Conservation (phyloP, 257 asterid species). For the Misopates orontium region DNA sequence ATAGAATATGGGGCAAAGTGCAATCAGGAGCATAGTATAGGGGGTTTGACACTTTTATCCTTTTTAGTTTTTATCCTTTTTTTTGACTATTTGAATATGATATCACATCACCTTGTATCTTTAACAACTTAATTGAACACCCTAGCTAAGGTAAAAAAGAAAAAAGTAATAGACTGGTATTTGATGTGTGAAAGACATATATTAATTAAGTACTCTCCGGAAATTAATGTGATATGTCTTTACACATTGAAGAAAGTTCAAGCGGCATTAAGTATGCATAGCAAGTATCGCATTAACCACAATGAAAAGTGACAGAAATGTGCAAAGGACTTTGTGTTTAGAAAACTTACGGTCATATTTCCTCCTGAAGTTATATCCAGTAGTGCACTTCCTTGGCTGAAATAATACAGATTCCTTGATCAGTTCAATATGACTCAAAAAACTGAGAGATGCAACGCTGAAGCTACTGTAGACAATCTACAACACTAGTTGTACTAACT, state of each 20-base stretch:
- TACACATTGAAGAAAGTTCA: background rate
- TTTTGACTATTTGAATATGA: background rate
- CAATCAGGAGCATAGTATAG: too few species aligned
- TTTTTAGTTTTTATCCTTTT: too few species aligned
- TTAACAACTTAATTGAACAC: background rate
- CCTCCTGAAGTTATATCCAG: conserved; percentile 84
- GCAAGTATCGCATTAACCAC: conserved; percentile 3
- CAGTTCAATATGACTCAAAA: conserved; percentile 24
- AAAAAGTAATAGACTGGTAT: conserved; percentile 10
- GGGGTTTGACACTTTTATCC: too few species aligned
- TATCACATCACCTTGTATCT: background rate
- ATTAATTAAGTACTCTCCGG: background rate
- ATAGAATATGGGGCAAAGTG: too few species aligned
- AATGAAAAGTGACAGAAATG: conserved; percentile 4
- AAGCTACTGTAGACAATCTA: conserved; percentile 13
- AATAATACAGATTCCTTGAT: conserved; percentile 34
- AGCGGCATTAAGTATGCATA: background rate
- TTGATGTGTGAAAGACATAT: background rate
- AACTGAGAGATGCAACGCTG: conserved; percentile 12
- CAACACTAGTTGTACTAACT: conserved; percentile 3
- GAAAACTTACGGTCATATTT: conserved; percentile 76
- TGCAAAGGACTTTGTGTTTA: background rate
- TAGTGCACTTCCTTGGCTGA: conserved; percentile 91
- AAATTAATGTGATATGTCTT: background rate
- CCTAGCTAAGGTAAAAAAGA: background rate